phyloP scores from a whole-genome alignment of 306 rosid species.

The Vigna mungo region DNA sequence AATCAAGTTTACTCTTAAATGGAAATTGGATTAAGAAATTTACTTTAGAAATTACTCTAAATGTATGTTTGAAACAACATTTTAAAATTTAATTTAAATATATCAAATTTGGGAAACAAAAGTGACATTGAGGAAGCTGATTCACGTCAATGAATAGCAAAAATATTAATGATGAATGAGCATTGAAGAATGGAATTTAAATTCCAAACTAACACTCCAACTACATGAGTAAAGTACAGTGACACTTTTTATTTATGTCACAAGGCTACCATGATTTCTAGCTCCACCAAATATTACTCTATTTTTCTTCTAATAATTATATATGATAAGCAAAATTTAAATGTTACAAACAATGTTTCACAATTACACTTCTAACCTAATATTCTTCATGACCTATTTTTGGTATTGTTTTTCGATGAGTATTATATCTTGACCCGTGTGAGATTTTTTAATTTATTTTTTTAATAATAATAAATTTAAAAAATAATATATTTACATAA shows the following conservation, averaged over 20 bases:
- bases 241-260: background rate
- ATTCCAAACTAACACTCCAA: background rate
- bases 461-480: no score
- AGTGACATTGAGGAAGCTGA: background rate
- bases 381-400: background rate
- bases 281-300: slow-evolving; percentile 11
- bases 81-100: no score
- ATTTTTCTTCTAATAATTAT: background rate
- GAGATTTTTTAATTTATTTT: no score
- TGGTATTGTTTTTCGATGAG: no score
- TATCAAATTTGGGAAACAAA: background rate
- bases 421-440: no score
- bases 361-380: slow-evolving; percentile 7
- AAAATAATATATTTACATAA: no score
- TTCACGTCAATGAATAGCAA: slow-evolving; percentile 14
- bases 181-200: slow-evolving; percentile 18
- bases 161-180: background rate
- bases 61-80: no score
- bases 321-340: background rate
- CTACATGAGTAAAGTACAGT: background rate
- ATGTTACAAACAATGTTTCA: background rate
- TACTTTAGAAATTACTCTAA: no score
- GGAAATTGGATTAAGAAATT: no score
- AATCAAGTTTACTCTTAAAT: no score
- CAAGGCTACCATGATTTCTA: background rate